Evolutionary conservation across 1,284 basidiomycete genomes (phyloP), one percentile per base, ranked within the genome.

Genomic region (Ceratobasidium sp.): DNA sequence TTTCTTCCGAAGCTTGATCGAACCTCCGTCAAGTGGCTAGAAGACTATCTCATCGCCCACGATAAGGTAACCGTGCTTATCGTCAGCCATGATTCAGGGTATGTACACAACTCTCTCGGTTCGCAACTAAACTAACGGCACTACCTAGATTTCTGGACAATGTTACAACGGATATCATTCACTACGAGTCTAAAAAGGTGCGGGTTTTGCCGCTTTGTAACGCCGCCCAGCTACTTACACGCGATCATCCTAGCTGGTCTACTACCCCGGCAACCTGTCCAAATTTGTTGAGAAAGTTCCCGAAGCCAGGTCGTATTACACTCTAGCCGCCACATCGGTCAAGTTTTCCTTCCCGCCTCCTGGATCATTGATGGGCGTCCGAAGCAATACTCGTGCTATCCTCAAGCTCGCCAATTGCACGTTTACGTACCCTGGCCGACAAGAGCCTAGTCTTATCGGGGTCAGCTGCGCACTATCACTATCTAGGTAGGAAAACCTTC

Each of bases 341-440:
- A 97, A 96, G 84, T 98, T 99, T 85, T 85, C 93, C 43, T 99
- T 99, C 89, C 97, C 97, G 59, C 89, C 96, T 41, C 97, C 97
- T 53, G 97, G 97, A 63, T 95, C 93, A 68, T 88, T 99, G 77
- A 96, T 98, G 93, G 97, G 98, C 77, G 96, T 99, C 74, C 90
- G 97, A 79, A 98, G 96, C 81, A 96, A 93, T 82, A 99, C 97
- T 16, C 91, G 97, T 76, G 95, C 96, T 9, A 99, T 99, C 81
- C 87, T 98, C 81, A 98, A 98, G 85, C 89, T 98, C 84, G 87
- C 88, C 63, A 90, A 92, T 81, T 96, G 93, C 83, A 98, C 96
- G 9, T 98, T 94, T 83, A 97, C 96, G 69, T 99, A 99, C 84
- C 95, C 96, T 5, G 95, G 96, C 76, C 88, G 93, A 76, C 80